Evolutionary conservation across 2,329 filamentous ascomycete species (phyloP).

Genomic region (Fusarium graminum): DNA sequence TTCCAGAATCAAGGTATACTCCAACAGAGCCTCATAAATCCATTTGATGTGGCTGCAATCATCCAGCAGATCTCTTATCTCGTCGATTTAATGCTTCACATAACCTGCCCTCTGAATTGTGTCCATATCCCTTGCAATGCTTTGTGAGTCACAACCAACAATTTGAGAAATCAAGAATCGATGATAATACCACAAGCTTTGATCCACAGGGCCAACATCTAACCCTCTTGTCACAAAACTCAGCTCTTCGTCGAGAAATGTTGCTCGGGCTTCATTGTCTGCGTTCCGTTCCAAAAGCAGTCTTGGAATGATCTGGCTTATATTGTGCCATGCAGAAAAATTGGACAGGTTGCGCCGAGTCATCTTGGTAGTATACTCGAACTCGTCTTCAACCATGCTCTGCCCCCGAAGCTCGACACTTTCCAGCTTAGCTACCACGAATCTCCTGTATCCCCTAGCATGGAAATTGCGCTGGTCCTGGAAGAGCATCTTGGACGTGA

Average conservation of each 20-base stretch:
- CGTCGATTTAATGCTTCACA: not conserved
- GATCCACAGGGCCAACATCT: not conserved
- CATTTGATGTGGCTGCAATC: not conserved
- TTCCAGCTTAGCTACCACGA: not conserved
- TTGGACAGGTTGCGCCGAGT: not conserved
- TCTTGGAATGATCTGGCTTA: not conserved
- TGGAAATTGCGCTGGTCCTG: not conserved
- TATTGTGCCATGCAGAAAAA: not conserved
- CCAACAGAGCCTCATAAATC: not conserved
- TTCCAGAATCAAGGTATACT: not conserved
- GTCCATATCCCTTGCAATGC: not conserved
- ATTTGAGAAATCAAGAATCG: not conserved
- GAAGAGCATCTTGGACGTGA: not conserved
- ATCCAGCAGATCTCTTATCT: not conserved
- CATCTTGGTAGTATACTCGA: not conserved
- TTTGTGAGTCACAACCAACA: not conserved
- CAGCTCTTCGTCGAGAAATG: not conserved
- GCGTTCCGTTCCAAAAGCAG: not conserved
- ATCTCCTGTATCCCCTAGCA: not conserved
- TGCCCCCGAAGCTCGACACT: not conserved
- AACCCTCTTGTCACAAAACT: not conserved
- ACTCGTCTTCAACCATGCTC: not conserved
- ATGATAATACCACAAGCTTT: not conserved
- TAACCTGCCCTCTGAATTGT: not conserved
- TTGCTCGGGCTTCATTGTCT: fast-evolving